Conservation (phyloP, 345 rosid species). For the Citrus cavaleriei region DNA sequence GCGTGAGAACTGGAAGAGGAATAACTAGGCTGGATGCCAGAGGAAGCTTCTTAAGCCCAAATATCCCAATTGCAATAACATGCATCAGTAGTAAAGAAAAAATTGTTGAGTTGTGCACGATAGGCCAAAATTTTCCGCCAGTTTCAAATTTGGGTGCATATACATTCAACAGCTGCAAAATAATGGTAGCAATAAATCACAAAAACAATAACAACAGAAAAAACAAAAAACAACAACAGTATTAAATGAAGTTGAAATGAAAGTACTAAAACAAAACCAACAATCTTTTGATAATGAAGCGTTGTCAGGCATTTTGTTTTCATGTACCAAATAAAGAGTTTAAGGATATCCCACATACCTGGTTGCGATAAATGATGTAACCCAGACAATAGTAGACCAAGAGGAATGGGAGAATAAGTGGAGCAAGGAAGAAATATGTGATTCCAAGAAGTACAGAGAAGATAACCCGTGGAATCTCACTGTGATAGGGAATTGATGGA, state of each 20-base stretch:
- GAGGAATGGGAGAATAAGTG: constrained; percentile 83
- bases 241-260: background rate
- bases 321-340: background rate
- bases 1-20: constrained; percentile 81
- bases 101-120: constrained; percentile 66
- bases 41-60: constrained; percentile 76
- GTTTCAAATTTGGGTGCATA: constrained; percentile 74
- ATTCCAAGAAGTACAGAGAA: constrained; percentile 85
- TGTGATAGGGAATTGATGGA: constrained; percentile 65
- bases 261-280: background rate
- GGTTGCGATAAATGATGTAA: constrained; percentile 85
- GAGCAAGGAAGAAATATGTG: constrained; percentile 85
- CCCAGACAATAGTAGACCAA: constrained; percentile 80
- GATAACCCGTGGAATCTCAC: constrained; percentile 60
- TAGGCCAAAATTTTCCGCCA: constrained; percentile 78
- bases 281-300: background rate
- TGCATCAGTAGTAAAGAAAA: constrained; percentile 86
- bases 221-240: background rate
- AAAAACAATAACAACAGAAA: background rate
- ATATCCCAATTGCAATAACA: constrained; percentile 76
- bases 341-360: constrained; percentile 40
- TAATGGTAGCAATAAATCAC: background rate
- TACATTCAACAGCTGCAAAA: constrained; percentile 70
- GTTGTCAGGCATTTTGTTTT: background rate
- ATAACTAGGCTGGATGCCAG: constrained; percentile 62